phyloP scores from a whole-genome alignment of 169 alveolate species.

The Ichthyophthirius multifiliis region DNA sequence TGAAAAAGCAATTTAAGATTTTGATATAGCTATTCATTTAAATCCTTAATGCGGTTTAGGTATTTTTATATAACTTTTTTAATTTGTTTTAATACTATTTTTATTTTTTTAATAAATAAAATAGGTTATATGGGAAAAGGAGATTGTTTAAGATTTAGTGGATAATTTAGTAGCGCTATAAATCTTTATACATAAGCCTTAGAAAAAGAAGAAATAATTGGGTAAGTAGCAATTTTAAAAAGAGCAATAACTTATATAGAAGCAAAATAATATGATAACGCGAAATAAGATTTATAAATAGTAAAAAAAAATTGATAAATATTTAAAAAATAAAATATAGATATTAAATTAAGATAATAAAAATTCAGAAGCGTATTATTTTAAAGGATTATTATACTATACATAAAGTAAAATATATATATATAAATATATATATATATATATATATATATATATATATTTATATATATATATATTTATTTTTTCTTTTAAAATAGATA shows the following conservation, averaged over 20 bases:
- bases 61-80: background rate
- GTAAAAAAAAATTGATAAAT: background rate
- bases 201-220: conserved; percentile 10
- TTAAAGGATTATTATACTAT: conserved; percentile 22
- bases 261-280: conserved; percentile 18
- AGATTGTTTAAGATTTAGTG: conserved; percentile 35
- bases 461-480: no score
- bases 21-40: conserved; percentile 14
- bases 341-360: conserved; percentile 16
- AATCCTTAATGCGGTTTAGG: conserved; percentile 9
- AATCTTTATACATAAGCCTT: conserved; percentile 14
- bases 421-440: background rate
- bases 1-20: conserved; percentile 29
- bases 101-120: background rate
- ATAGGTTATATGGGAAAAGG: conserved; percentile 40
- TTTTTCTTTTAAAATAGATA: background rate
- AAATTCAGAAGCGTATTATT: conserved; percentile 29
- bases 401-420: conserved; percentile 8
- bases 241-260: conserved; percentile 27
- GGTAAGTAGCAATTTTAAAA: conserved; percentile 19
- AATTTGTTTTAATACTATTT: background rate
- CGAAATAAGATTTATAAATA: conserved; percentile 2
- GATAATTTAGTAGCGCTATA: conserved; percentile 17
- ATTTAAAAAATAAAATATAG: background rate
- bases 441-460: no score